phyloP scores from a whole-genome alignment of 2,329 filamentous ascomycete genomes.

The Penicillium expansum region DNA sequence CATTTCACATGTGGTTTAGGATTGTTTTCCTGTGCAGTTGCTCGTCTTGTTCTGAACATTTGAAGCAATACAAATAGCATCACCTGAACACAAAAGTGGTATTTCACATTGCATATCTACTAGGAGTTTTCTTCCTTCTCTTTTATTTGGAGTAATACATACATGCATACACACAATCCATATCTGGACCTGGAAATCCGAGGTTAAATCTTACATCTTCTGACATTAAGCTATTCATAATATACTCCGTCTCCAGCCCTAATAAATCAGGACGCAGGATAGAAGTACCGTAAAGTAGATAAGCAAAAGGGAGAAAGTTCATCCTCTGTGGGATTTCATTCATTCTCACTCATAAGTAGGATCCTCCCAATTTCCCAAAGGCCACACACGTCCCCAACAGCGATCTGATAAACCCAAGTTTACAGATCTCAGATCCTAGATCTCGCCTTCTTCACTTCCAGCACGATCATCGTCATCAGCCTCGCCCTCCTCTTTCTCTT shows the following conservation, averaged over 20 bases:
- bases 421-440: conserved; percentile 20
- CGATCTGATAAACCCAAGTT: background rate
- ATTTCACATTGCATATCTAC: background rate
- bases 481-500: conserved; percentile 13
- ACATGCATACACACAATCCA: background rate
- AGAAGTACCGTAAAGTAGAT: background rate
- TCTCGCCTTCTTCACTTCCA: conserved; percentile 46
- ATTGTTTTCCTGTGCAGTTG: background rate
- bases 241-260: background rate
- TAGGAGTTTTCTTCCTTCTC: background rate
- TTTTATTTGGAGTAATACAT: background rate
- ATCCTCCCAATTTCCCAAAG: background rate
- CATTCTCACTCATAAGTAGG: background rate
- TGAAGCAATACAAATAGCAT: background rate
- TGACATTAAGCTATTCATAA: background rate
- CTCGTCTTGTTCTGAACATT: background rate
- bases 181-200: background rate
- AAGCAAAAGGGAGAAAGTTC: background rate
- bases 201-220: background rate
- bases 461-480: conserved; percentile 36
- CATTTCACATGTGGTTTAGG: too few species aligned
- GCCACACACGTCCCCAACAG: background rate
- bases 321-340: background rate
- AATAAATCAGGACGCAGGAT: background rate
- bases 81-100: background rate